phyloP scores from a whole-genome alignment of 208 protist species.

The Trypanosoma scelopori region DNA sequence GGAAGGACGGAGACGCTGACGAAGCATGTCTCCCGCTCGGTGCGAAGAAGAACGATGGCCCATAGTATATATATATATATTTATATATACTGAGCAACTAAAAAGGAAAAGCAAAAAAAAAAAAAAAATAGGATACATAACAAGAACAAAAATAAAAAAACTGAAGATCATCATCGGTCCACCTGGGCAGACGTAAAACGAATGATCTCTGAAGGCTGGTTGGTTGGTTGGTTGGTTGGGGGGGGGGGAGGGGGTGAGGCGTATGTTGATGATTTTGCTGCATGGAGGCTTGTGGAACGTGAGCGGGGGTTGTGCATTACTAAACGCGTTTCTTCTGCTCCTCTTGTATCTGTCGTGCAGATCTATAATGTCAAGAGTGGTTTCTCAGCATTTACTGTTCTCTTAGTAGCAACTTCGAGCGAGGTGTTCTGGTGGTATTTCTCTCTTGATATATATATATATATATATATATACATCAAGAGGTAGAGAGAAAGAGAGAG shows the following conservation, averaged over 20 bases:
- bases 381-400: background rate
- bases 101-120: constrained; percentile 17
- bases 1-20: background rate
- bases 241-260: no score
- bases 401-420: background rate
- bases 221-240: no score
- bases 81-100: background rate
- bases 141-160: constrained; percentile 16
- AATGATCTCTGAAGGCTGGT: background rate
- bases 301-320: no score
- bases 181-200: background rate
- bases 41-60: background rate
- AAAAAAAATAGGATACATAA: constrained; percentile 21
- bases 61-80: constrained; percentile 14
- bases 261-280: no score
- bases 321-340: background rate
- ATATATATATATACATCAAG: no score
- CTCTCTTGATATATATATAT: background rate
- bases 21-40: background rate
- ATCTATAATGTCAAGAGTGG: no score
- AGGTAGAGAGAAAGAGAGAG: no score
- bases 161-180: background rate
- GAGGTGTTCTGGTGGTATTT: no score
- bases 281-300: no score
- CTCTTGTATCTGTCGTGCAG: background rate